These are phyloP conservation scores for Eimeria praecox DNA, from an alignment of 169 alveolate genomes.

Conservation along the genomic window DNA sequence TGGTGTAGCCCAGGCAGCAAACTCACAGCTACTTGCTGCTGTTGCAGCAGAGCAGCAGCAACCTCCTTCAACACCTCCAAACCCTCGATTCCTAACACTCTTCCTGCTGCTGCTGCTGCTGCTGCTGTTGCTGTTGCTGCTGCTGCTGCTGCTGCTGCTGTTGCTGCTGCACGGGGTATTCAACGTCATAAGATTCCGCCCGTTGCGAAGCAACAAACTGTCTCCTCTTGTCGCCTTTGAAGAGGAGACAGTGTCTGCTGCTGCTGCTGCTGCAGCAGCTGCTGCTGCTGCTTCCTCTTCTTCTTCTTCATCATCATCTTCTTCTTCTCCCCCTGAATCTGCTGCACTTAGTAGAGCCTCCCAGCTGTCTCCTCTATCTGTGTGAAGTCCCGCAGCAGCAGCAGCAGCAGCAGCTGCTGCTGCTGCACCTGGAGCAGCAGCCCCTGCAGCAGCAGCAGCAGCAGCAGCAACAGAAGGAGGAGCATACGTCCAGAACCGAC, in stretches of 20 bases:
- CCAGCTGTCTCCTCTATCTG: conserved; percentile 22
- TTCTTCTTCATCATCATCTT: too few relatives aligned
- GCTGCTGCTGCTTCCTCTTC: too few relatives aligned
- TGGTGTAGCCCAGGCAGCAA: conserved; percentile 37
- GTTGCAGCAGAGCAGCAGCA: conserved; percentile 39
- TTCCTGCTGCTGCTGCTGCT: conserved; percentile 38
- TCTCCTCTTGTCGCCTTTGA: not conserved
- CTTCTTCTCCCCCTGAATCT: conserved; percentile 6
- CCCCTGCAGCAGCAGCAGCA: not conserved
- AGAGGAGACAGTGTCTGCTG: not conserved
- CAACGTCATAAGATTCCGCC: not conserved
- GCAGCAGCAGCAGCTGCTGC: not conserved
- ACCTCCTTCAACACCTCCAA: not conserved
- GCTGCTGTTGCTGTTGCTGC: conserved; percentile 28
- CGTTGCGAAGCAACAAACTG: not conserved
- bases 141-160: conserved; percentile 6
- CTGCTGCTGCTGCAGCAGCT: too few relatives aligned
- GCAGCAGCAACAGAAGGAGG: conserved; percentile 3
- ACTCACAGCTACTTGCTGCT: not conserved
- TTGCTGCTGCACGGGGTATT: not conserved
- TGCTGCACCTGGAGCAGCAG: not conserved
- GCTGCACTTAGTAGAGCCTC: conserved; percentile 33
- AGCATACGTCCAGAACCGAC: not conserved
- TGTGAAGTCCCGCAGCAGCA: not conserved
- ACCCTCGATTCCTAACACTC: not conserved